phyloP scores from a whole-genome alignment of 345 rosid genomes.

The Anacardium occidentale region DNA sequence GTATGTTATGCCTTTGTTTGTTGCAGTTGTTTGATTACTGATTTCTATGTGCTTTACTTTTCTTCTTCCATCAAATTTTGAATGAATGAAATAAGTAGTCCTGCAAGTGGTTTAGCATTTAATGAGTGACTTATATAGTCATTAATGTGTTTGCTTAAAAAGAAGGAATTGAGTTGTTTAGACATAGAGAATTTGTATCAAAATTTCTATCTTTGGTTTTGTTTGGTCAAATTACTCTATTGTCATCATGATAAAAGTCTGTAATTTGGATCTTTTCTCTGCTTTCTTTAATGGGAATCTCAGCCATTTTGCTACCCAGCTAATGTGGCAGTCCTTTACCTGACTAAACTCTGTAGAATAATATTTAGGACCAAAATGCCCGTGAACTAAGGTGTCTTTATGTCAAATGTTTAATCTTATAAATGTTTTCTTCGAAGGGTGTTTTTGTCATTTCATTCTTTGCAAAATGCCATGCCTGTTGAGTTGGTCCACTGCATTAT shows the following conservation, averaged over 20 bases:
- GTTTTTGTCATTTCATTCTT: constrained; percentile 25
- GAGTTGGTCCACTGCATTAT: constrained; percentile 15
- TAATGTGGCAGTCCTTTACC: constrained; percentile 37
- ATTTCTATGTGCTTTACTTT: not conserved
- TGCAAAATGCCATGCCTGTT: not conserved
- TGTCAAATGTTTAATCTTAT: constrained; percentile 9
- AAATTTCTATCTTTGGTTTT: constrained; percentile 4
- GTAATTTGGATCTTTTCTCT: too few relatives aligned
- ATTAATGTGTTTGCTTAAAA: constrained; percentile 6
- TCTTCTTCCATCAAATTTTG: not conserved
- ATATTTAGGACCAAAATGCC: constrained; percentile 37
- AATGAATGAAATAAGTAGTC: too few relatives aligned
- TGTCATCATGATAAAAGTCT: not conserved
- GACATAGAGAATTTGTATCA: constrained; percentile 15
- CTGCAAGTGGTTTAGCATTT: too few relatives aligned
- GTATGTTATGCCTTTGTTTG: not conserved
- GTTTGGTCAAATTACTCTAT: not conserved
- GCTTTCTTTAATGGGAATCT: constrained; percentile 34
- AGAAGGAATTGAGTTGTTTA: not conserved
- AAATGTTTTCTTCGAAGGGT: constrained; percentile 15
- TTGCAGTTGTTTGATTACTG: not conserved
- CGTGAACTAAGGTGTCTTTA: constrained; percentile 16
- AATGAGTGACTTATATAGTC: not conserved
- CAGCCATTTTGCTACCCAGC: constrained; percentile 51
- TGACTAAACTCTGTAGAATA: constrained; percentile 10